A percentile compares a stretch with the other conserved stretches of the same genome.
Evolutionary conservation across 441 rosid genomes (phyloP).

Genomic region (Corymbia calophylla): DNA sequence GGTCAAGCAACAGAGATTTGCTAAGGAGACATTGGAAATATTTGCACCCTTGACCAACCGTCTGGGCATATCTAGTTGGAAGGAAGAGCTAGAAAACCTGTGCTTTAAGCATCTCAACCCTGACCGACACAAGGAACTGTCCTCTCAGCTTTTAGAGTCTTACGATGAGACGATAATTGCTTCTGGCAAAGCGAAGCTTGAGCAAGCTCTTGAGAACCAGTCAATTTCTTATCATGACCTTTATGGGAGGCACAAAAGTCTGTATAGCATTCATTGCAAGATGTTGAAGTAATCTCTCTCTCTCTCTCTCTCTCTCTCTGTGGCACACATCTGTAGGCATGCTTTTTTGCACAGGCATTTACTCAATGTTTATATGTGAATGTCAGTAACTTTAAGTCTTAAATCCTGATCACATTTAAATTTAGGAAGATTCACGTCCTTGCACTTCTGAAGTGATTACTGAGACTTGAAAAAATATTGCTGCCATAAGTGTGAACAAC

Average conservation of each 20-base stretch:
- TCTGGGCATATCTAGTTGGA: slow-evolving; percentile 82
- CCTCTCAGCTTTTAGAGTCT: slow-evolving; percentile 58
- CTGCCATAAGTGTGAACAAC: background rate
- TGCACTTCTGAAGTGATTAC: background rate
- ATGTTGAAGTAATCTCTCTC: slow-evolving; percentile 68
- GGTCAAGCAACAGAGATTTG: slow-evolving; percentile 77
- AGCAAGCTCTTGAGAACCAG: slow-evolving; percentile 52
- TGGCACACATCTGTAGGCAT: background rate
- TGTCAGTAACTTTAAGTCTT: background rate
- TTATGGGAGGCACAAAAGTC: slow-evolving; percentile 86
- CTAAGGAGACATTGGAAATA: slow-evolving; percentile 90
- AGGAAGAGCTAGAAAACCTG: slow-evolving; percentile 78
- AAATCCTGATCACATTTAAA: background rate
- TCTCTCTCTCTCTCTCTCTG: background rate
- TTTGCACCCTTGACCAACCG: slow-evolving; percentile 87
- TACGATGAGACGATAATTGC: slow-evolving; percentile 66
- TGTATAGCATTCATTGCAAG: slow-evolving; percentile 84
- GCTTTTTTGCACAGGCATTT: background rate
- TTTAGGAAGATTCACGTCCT: background rate
- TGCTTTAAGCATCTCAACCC: slow-evolving; percentile 94
- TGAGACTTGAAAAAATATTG: background rate
- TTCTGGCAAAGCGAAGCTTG: slow-evolving; percentile 66
- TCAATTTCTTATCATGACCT: slow-evolving; percentile 52
- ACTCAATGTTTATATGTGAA: background rate
- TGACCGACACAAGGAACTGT: slow-evolving; percentile 58